A percentile compares a stretch with the other conserved stretches of the same genome.
These are phyloP conservation scores for Nicotiana noctiflora DNA, from an alignment of 257 asterid genomes.

Conservation along the genomic window DNA sequence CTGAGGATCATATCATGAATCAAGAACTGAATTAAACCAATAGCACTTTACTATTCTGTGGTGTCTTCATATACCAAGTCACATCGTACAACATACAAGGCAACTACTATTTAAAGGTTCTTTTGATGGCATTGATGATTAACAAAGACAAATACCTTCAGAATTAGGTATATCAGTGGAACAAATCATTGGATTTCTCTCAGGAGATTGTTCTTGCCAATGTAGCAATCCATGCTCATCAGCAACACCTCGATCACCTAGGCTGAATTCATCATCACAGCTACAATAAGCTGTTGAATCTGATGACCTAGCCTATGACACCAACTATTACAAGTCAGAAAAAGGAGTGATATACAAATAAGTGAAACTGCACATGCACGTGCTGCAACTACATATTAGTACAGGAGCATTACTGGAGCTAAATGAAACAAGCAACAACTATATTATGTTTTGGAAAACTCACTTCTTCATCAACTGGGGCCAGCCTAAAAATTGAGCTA, in stretches of 20 bases:
- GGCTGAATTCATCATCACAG: slow-evolving; percentile 58
- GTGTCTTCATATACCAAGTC: not conserved
- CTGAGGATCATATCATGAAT: not conserved
- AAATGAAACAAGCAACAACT: not conserved
- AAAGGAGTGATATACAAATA: not conserved
- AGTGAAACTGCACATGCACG: not conserved
- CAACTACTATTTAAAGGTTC: not conserved
- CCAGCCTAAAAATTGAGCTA: slow-evolving; percentile 25
- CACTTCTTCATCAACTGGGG: slow-evolving; percentile 73
- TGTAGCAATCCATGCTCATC: slow-evolving; percentile 30
- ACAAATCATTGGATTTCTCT: slow-evolving; percentile 14
- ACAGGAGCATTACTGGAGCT: not conserved
- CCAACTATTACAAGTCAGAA: slow-evolving; percentile 12
- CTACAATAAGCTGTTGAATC: slow-evolving; percentile 61
- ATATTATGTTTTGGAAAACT: slow-evolving; percentile 12
- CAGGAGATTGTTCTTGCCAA: slow-evolving; percentile 25
- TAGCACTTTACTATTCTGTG: not conserved
- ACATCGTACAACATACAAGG: not conserved
- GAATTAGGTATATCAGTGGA: slow-evolving; percentile 23
- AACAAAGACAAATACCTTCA: slow-evolving; percentile 36
- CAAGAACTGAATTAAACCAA: not conserved
- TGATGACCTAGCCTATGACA: slow-evolving; percentile 48
- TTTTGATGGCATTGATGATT: not conserved
- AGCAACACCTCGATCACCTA: slow-evolving; percentile 31
- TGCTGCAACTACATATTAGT: not conserved